Conservation (phyloP, 2,329 filamentous ascomycete species). For the Scorias spongiosa region DNA sequence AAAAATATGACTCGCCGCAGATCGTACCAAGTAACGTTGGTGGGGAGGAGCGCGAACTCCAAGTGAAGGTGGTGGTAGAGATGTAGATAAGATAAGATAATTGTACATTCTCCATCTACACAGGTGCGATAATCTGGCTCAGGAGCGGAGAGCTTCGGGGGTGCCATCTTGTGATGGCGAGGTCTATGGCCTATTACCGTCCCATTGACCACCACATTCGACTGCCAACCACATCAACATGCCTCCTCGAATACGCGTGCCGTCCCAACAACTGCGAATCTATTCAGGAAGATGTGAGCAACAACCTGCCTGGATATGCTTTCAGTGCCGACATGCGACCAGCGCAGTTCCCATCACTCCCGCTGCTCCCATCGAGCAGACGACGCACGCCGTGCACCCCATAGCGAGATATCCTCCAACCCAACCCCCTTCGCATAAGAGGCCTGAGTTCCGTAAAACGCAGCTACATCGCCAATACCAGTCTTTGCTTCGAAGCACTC, state of each 20-base stretch:
- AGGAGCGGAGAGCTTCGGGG: no score
- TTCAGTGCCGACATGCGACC: slow-evolving; percentile 34
- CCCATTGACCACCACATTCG: no score
- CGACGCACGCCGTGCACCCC: slow-evolving; percentile 27
- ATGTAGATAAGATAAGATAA: no score
- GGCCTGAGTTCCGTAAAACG: slow-evolving; percentile 73
- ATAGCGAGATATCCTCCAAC: slow-evolving; percentile 42
- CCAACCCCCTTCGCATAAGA: slow-evolving; percentile 78
- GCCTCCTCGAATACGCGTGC: slow-evolving; percentile 38
- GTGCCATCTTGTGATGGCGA: no score
- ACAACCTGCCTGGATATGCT: slow-evolving; percentile 17
- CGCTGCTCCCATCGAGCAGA: slow-evolving; percentile 37
- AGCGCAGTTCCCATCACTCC: slow-evolving; percentile 33
- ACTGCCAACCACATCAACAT: slow-evolving; percentile 22
- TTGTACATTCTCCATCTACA: no score
- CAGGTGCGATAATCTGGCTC: no score
- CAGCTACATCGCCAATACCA: slow-evolving; percentile 80
- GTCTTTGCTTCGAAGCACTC: slow-evolving; percentile 70
- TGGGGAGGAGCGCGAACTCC: no score
- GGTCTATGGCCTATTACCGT: no score
- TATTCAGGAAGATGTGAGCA: slow-evolving; percentile 14
- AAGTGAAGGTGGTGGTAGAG: no score
- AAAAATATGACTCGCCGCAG: no score
- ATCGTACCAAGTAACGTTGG: no score
- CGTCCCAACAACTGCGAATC: slow-evolving; percentile 19